These are phyloP conservation scores for Leonotis leonurus DNA, from an alignment of 257 asterid genomes.

Conservation along the genomic window DNA sequence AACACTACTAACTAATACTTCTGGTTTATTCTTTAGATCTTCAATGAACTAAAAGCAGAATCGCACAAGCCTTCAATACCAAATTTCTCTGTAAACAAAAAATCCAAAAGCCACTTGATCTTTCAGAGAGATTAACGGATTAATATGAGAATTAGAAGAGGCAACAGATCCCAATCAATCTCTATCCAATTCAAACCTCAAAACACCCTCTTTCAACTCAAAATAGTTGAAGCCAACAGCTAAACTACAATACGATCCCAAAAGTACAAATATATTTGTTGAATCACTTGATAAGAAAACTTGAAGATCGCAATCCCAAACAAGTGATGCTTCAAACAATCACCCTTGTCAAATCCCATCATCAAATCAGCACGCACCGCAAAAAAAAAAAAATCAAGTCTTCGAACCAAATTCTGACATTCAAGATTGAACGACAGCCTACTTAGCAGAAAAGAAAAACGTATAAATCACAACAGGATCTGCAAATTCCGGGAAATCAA, in stretches of 20 bases:
- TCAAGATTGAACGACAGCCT: not conserved
- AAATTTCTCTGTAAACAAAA: not conserved
- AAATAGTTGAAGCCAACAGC: not conserved
- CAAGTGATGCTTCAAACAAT: not conserved
- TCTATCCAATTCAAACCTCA: not conserved
- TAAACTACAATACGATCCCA: not conserved
- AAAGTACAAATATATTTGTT: too few species aligned
- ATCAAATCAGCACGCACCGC: constrained; percentile 7
- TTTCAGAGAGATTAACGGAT: not conserved
- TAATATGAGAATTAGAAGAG: not conserved
- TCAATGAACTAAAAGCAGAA: not conserved
- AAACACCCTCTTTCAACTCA: not conserved
- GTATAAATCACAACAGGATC: constrained; percentile 12
- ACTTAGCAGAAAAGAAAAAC: not conserved
- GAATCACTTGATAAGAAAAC: not conserved
- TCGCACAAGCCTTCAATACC: not conserved
- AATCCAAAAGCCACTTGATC: not conserved
- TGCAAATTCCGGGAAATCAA: not conserved
- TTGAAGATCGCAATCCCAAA: not conserved
- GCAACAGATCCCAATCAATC: not conserved
- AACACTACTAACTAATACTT: not conserved
- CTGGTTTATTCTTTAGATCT: not conserved
- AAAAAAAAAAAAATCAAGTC: not conserved
- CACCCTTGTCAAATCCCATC: too few species aligned
- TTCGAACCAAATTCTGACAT: not conserved